phyloP scores from a whole-genome alignment of 2,329 filamentous ascomycete species.

The Phialophora expanda region DNA sequence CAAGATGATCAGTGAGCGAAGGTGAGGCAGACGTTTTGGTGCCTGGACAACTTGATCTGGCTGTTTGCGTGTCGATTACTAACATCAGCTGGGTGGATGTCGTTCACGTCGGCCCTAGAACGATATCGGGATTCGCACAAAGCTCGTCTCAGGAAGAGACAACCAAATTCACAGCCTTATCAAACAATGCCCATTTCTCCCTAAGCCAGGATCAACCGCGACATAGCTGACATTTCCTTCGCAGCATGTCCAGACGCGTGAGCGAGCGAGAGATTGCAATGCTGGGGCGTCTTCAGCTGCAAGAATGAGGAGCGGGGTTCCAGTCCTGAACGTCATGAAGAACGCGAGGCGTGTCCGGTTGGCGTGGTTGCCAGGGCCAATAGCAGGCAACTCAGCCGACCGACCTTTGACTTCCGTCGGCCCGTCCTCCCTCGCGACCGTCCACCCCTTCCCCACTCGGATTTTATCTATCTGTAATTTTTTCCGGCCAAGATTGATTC shows the following conservation, averaged over 20 bases:
- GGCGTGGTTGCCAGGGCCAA: too few species aligned
- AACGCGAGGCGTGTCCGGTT: neutral
- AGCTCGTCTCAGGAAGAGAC: neutral
- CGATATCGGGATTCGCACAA: too few species aligned
- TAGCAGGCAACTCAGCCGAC: neutral
- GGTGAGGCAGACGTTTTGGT: neutral
- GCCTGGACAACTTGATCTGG: neutral
- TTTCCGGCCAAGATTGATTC: neutral
- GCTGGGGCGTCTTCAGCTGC: neutral
- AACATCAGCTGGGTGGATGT: too few species aligned
- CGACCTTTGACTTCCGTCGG: neutral
- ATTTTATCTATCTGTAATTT: too few species aligned
- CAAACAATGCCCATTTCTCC: neutral
- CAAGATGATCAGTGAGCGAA: neutral
- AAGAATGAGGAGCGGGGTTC: neutral
- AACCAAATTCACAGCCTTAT: neutral
- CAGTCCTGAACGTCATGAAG: neutral
- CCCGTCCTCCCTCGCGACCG: too few species aligned
- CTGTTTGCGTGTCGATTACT: neutral
- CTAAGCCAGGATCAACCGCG: neutral
- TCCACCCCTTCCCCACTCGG: too few species aligned
- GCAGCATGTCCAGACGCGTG: neutral
- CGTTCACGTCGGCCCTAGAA: too few species aligned
- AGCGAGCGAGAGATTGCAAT: neutral
- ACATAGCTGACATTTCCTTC: neutral